Evolutionary conservation across 495 filamentous ascomycete species (phyloP), one percentile per base, ranked within the genome.

Genomic region (Aspergillus steynii): DNA sequence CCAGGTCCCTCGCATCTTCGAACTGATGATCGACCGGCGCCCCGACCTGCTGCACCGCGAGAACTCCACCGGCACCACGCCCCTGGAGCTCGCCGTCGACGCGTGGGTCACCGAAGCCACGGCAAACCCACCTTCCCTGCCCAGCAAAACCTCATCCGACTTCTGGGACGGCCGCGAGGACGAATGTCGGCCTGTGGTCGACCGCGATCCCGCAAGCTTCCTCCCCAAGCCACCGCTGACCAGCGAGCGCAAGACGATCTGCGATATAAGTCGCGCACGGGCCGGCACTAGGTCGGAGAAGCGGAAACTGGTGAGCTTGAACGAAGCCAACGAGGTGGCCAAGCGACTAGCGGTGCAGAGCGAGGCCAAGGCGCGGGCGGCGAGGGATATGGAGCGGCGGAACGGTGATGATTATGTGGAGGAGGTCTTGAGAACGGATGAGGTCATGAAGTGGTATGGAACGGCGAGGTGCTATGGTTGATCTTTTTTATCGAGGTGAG

Each of bases 301-400:
- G 75, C 76, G 89, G 51, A 81, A 77, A 46, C 76, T 92, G 8
- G 88, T 92, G 29, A 88, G 79, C 58, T 71, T 92, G 61, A 79
- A 83, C 62, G 88, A 91, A 66, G 88, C 88, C 9, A 91, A 90
- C 61, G 86, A 90, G 64, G 87, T 91, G 7, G 84, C 88, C 2
- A 87, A 84, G 68, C 69, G 90, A 31, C 65, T 93, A 50, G 82
- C 82, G 29, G 63, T 77, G 60, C 65, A 68, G 59, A 54, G 58
- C 63, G 29, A 47, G 47, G 46, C 27, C 37, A 31, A 8, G 20
- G 34, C 9, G 26, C 15, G 34, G 10, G 53, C 29, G 29, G 2
- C 29, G 9, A 46, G 34, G 4, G 8, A 20, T 20, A 20, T 20
- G 20, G 20, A 20, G 20, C 20, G 20, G 20, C 20, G 2, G 6